phyloP scores from a whole-genome alignment of 495 filamentous ascomycete genomes.

The Podospora pseudoanserina region DNA sequence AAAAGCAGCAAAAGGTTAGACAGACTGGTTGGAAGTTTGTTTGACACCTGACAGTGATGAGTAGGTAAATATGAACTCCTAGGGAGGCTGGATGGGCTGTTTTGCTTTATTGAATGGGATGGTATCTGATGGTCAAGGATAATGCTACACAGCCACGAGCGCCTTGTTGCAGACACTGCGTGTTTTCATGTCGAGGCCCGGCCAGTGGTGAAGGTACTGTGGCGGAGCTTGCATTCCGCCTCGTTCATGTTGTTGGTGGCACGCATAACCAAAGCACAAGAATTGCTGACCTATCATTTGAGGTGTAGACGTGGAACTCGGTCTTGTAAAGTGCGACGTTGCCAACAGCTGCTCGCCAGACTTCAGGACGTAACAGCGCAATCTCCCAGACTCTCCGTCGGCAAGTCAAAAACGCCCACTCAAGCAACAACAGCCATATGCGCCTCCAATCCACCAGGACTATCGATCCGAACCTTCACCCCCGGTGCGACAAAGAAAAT shows the following conservation, averaged over 20 bases:
- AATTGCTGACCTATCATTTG: neutral
- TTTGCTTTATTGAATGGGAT: neutral
- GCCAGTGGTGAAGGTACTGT: neutral
- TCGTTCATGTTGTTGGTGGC: neutral
- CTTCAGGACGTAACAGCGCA: neutral
- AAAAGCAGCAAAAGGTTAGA: too few relatives aligned
- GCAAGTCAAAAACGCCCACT: neutral
- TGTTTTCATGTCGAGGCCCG: neutral
- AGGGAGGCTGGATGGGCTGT: neutral
- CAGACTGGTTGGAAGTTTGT: too few relatives aligned
- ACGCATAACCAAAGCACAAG: neutral
- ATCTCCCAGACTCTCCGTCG: neutral
- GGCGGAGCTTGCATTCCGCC: neutral
- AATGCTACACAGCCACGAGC: neutral
- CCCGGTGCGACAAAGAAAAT: conserved; percentile 68
- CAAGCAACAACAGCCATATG: conserved; percentile 45
- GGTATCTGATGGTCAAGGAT: neutral
- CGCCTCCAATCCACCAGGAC: conserved; percentile 50
- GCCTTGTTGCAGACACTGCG: neutral
- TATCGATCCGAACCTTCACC: conserved; percentile 47
- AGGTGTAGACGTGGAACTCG: neutral
- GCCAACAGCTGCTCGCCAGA: neutral
- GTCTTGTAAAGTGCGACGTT: neutral
- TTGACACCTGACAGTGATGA: too few relatives aligned
- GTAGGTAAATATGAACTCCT: too few relatives aligned